A percentile compares a stretch with the other conserved stretches of the same genome.
Conservation (phyloP, 768 basidiomycete species). For the Panus rudis region DNA sequence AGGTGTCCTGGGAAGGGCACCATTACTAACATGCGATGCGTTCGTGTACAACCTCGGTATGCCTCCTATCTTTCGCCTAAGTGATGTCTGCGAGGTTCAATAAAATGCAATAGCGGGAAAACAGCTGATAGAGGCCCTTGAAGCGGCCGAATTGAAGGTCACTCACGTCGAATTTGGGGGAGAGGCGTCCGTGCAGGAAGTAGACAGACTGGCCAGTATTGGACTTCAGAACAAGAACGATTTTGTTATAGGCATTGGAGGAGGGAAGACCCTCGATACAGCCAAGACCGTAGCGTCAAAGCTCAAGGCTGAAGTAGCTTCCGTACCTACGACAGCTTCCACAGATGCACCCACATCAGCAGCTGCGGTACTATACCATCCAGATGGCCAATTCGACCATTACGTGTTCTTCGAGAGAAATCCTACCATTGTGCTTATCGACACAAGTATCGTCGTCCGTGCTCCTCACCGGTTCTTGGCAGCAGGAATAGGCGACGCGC, state of each 20-base stretch:
- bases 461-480: slow-evolving; percentile 25
- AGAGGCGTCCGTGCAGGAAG: slow-evolving; percentile 23
- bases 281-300: slow-evolving; percentile 23
- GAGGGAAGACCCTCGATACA: slow-evolving; percentile 26
- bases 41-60: slow-evolving; percentile 24
- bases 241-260: slow-evolving; percentile 26
- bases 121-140: slow-evolving; percentile 18
- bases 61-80: background rate
- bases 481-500: slow-evolving; percentile 25
- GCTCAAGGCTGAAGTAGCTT: slow-evolving; percentile 19
- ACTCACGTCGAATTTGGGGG: slow-evolving; percentile 21
- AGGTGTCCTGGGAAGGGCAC: slow-evolving; percentile 16
- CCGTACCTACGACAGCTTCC: slow-evolving; percentile 25
- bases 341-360: slow-evolving; percentile 28
- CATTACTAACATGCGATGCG: slow-evolving; percentile 21
- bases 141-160: slow-evolving; percentile 17
- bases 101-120: slow-evolving; percentile 17
- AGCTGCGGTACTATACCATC: slow-evolving; percentile 25
- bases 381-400: slow-evolving; percentile 21
- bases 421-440: slow-evolving; percentile 23
- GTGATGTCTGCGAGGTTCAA: background rate
- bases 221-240: slow-evolving; percentile 18
- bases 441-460: slow-evolving; percentile 23
- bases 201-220: slow-evolving; percentile 16
- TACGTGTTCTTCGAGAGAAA: slow-evolving; percentile 25